Percentiles rank a stretch among this genome's conserved stretches.
Conservation (phyloP, 768 basidiomycete species). For the Tubosaeta sp. region DNA sequence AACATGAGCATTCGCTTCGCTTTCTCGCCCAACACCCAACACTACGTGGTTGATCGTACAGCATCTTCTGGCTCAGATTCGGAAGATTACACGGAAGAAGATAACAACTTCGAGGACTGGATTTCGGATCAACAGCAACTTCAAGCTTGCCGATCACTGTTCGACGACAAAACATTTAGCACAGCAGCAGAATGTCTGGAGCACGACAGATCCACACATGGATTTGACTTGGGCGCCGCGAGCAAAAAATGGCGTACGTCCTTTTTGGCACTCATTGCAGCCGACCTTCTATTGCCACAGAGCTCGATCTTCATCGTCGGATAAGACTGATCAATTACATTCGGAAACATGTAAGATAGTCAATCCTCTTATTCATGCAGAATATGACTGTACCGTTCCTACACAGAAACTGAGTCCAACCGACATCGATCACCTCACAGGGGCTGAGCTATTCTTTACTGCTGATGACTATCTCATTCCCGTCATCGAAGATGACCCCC, state of each 20-base stretch:
- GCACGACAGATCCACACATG: slow-evolving; percentile 57
- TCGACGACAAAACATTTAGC: slow-evolving; percentile 60
- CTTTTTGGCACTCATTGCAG: neutral
- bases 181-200: slow-evolving; percentile 55
- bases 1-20: slow-evolving; percentile 32
- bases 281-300: slow-evolving; percentile 32
- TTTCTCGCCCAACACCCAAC: neutral
- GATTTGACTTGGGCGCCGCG: slow-evolving; percentile 56
- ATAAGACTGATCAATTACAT: slow-evolving; percentile 87
- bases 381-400: slow-evolving; percentile 3
- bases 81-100: slow-evolving; percentile 33
- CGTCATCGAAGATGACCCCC: slow-evolving; percentile 77
- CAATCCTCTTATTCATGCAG: neutral
- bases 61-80: slow-evolving; percentile 22
- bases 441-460: slow-evolving; percentile 57
- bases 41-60: slow-evolving; percentile 10
- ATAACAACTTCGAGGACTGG: slow-evolving; percentile 80
- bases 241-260: slow-evolving; percentile 54
- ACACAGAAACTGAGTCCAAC: slow-evolving; percentile 50
- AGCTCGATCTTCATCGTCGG: slow-evolving; percentile 72
- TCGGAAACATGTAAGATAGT: slow-evolving; percentile 55
- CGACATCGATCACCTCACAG: slow-evolving; percentile 45
- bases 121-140: slow-evolving; percentile 58
- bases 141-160: slow-evolving; percentile 64
- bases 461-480: slow-evolving; percentile 83